phyloP scores from a whole-genome alignment of 202 grass and related monocot genomes.

The Cymbopogon flexuosus region DNA sequence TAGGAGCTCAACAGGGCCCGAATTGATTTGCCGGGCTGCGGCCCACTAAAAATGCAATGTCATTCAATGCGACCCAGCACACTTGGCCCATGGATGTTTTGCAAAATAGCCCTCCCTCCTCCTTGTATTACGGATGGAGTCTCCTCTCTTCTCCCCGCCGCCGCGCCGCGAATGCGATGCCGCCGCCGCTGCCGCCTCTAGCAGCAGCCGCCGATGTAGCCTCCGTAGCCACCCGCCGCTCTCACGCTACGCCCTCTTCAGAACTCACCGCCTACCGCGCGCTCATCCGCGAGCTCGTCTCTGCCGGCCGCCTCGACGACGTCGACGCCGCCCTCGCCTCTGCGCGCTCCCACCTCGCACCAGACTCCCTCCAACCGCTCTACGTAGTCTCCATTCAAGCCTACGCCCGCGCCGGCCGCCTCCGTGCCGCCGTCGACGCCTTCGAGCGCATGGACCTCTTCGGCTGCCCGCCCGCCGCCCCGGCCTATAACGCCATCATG shows the following conservation, averaged over 20 bases:
- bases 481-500: constrained; percentile 88
- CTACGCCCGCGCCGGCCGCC: constrained; percentile 47
- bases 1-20: background rate
- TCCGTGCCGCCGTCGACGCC: constrained; percentile 61
- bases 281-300: background rate
- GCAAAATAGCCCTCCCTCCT: background rate
- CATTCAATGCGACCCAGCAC: background rate
- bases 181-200: background rate
- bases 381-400: constrained; percentile 61
- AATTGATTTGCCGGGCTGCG: background rate
- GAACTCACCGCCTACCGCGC: constrained; percentile 15
- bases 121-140: background rate
- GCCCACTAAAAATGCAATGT: background rate
- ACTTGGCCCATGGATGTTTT: background rate
- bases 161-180: constrained; percentile 5
- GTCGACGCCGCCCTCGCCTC: constrained; percentile 46
- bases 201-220: background rate
- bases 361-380: constrained; percentile 41
- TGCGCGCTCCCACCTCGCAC: constrained; percentile 39
- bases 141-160: background rate
- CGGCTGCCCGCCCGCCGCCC: constrained; percentile 51
- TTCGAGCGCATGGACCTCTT: constrained; percentile 95
- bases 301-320: constrained; percentile 41
- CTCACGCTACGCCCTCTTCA: background rate
- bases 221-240: background rate